Base-by-base conservation (phyloP, 2,329 filamentous ascomycete species). In the Talaromyces sp. region DNA sequence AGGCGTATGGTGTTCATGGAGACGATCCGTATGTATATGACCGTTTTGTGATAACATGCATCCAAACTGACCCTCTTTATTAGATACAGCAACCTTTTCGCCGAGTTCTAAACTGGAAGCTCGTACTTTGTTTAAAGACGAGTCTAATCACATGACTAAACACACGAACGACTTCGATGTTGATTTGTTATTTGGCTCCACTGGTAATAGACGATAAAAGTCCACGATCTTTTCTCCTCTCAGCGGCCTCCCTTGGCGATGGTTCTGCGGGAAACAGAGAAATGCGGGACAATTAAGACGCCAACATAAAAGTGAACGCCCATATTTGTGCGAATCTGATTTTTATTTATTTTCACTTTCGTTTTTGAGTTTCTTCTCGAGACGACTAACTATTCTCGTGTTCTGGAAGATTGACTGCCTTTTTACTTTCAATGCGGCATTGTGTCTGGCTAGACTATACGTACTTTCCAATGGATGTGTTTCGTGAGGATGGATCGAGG, bases 1-100 rank as follows among this genome's bases (percentile, higher is more conserved):
- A 99, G 76, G 86, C 88, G 72, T 99, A 99, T 73, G 95, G 95
- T 43, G 80, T 84, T 67, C 79, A 78, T 58, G 92, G 91, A 52
- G 82, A 88, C 65, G 93, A 98, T 77, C 89, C 91, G 93, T 97
- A 83, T 81, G 93, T 89, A n/a, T 24, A 46, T 62, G 9, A 43
- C n/a, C 17, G 31, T 5, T 8, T 31, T 10, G 5, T n/a, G 6
- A 4, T 32, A 11, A 2, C 2, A 21, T 19, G 43, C n/a, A 21
- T 26, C 14, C 11, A 21, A 19, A 27, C 59, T 61, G 32, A 61
- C 56, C 21, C 32, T 9, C n/a, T 19, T 13, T 67, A 91, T 13
- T 67, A 91, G 89, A 71, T 87, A 87, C 69, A 89, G 88, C 54
- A 84, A 91, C 73, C 75, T 91, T 66, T 93, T 93, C 78, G 81